Conservation (phyloP, 805 yeast species). For the Ogataea minuta region DNA sequence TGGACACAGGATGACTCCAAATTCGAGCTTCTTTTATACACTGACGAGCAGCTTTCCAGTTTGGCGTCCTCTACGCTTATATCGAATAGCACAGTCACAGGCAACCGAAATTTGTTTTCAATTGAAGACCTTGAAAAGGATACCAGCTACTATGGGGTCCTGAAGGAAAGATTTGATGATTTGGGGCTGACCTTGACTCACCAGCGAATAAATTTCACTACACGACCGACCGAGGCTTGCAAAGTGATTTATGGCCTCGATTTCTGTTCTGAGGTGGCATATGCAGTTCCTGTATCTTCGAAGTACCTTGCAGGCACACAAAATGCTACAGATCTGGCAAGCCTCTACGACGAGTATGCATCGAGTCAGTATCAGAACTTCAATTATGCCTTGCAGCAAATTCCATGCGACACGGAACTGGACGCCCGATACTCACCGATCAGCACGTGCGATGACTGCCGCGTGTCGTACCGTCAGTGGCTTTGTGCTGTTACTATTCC, state of each 20-base stretch:
- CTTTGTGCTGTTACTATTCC: conserved; percentile 87
- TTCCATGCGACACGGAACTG: conserved; percentile 67
- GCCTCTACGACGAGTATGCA: conserved; percentile 66
- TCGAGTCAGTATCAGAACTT: conserved; percentile 57
- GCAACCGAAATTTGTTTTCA: conserved; percentile 48
- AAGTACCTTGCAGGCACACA: conserved; percentile 27
- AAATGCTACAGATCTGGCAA: conserved; percentile 37
- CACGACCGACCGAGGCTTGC: conserved; percentile 58
- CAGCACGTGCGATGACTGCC: conserved; percentile 70
- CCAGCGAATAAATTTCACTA: conserved; percentile 53
- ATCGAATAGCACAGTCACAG: conserved; percentile 17
- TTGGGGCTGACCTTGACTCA: conserved; percentile 64
- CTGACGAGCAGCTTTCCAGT: conserved; percentile 44
- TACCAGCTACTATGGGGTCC: conserved; percentile 61
- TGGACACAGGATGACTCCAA: conserved; percentile 3
- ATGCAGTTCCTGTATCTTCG: conserved; percentile 67
- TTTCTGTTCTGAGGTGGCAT: conserved; percentile 81
- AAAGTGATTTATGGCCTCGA: conserved; percentile 68
- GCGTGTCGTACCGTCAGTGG: conserved; percentile 75
- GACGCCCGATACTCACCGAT: conserved; percentile 75
- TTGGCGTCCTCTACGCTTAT: conserved; percentile 41
- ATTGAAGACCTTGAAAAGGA: conserved; percentile 59
- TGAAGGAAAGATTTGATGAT: conserved; percentile 47
- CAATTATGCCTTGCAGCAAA: conserved; percentile 68
- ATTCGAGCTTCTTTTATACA: conserved; percentile 19